A percentile compares a stretch with the other conserved stretches of the same genome.
These are phyloP conservation scores for Trichoderma breve DNA, from an alignment of 2,329 filamentous ascomycete species.

Conservation along the genomic window DNA sequence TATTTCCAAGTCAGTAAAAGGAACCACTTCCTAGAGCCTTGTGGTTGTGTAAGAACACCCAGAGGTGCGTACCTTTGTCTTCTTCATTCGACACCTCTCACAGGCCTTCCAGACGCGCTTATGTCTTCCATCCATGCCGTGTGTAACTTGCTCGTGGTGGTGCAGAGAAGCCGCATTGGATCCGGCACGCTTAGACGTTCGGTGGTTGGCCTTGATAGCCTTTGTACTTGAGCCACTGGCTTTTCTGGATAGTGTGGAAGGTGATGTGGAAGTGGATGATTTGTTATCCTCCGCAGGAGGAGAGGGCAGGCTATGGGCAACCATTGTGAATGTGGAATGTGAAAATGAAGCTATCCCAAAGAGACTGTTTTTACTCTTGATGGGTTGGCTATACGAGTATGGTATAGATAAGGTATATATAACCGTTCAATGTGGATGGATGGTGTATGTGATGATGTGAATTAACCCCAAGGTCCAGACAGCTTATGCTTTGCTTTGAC, in stretches of 20 bases:
- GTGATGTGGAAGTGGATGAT: constrained; percentile 30
- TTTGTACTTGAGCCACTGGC: constrained; percentile 43
- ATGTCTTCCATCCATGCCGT: constrained; percentile 54
- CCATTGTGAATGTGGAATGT: constrained; percentile 41
- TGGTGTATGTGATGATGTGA: not conserved
- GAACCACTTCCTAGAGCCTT: not conserved
- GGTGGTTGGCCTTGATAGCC: constrained; percentile 49
- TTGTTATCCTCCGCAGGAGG: constrained; percentile 51
- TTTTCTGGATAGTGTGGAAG: constrained; percentile 35
- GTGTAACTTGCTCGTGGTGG: constrained; percentile 38
- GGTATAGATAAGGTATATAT: not conserved
- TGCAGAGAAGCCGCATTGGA: constrained; percentile 36
- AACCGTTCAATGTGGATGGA: not conserved
- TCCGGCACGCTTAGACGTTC: constrained; percentile 51
- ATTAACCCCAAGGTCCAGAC: not conserved
- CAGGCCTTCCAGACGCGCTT: constrained; percentile 68
- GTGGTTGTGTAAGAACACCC: too few species aligned
- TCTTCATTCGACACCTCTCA: constrained; percentile 66
- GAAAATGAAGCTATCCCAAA: not conserved
- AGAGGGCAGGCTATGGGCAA: constrained; percentile 48
- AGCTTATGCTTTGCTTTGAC: not conserved
- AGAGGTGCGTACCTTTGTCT: constrained; percentile 57
- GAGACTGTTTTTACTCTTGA: not conserved
- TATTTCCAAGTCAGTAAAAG: constrained; percentile 30
- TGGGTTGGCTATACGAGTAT: not conserved